These are phyloP conservation scores for Hsuehochloa calcarea DNA, from an alignment of 176 grass and related monocot species.

Conservation along the genomic window DNA sequence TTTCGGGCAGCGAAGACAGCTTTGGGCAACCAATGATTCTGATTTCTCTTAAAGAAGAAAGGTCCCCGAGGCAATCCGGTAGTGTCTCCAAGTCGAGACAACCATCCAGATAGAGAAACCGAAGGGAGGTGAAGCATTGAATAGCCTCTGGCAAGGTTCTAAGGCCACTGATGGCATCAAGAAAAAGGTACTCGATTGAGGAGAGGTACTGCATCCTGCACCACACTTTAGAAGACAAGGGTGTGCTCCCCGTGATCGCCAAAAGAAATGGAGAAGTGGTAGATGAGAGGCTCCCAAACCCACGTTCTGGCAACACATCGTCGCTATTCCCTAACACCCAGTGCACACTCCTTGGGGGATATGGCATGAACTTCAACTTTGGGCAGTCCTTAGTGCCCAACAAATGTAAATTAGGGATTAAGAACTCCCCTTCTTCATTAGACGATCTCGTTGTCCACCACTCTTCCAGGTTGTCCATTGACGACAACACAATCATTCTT, in stretches of 20 bases:
- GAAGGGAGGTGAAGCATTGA: background rate
- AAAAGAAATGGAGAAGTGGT: background rate
- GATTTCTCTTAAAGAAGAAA: background rate
- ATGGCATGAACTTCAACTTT: constrained; percentile 11
- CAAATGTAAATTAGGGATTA: background rate
- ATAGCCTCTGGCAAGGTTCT: background rate
- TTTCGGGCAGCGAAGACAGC: too few species aligned
- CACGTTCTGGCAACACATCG: background rate
- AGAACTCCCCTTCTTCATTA: background rate
- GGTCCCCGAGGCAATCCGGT: background rate
- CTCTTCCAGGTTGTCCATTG: background rate
- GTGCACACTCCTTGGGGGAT: background rate
- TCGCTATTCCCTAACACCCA: background rate
- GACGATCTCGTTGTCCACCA: constrained; percentile 13
- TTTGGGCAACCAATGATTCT: rapidly evolving
- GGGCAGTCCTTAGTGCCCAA: rapidly evolving
- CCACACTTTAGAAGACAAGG: background rate
- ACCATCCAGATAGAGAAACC: rapidly evolving
- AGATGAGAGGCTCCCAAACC: background rate
- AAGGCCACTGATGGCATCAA: rapidly evolving
- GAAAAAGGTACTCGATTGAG: background rate
- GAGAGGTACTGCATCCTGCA: background rate
- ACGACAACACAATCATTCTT: rapidly evolving
- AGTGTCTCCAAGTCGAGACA: background rate
- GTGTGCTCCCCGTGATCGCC: too few species aligned